Evolutionary conservation across 768 basidiomycete species (phyloP), one percentile per base, ranked within the genome.

Genomic region (Pleurotus tuoliensis): DNA sequence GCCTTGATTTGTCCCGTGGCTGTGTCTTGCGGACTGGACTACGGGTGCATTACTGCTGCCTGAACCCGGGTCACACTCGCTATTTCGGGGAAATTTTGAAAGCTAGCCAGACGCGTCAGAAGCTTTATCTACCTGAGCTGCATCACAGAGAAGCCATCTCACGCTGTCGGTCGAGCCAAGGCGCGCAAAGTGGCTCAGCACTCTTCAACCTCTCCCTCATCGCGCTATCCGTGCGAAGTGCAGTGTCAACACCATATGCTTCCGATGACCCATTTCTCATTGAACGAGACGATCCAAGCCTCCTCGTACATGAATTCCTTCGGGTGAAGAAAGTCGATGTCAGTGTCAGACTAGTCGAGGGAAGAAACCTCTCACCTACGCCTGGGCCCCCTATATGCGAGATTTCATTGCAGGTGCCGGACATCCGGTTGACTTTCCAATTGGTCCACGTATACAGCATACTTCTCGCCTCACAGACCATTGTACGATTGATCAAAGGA

Each of bases 401-500:
- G 3, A 62, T 82, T 18, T 71, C 75, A 1, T 65, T 84, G 12
- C 63, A 71, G n/a, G 69, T 89, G 16, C 82, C 86, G 13, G 76
- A 78, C 50, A 67, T 86, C 27, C 74, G 76, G 37, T 73, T 75
- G 5, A 73, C 73, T 44, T 75, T 92, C 58, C 80, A 83, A 62
- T 69, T 91, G 55, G 80, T 82, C 13, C 84, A 88, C 65, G 72
- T 87, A 27, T 94, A 94, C 66, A 86, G 83, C 62, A 62, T 76
- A 13, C 73, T 94, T 43, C 78, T 92, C 47, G 89, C 86, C 8
- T 49, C 77, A 6, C 78, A 80, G 46, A 83, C 82, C 2, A 45
- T 68, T 75, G 58, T 65, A 68, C 1, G 65, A 90, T 24, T 22
- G 16, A 41, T 62, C 4, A 63, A 64, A 20, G 63, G 63, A 27